These are phyloP conservation scores for Thalassiosira mediterranea DNA, from an alignment of 352 stramenopile genomes.

Conservation along the genomic window DNA sequence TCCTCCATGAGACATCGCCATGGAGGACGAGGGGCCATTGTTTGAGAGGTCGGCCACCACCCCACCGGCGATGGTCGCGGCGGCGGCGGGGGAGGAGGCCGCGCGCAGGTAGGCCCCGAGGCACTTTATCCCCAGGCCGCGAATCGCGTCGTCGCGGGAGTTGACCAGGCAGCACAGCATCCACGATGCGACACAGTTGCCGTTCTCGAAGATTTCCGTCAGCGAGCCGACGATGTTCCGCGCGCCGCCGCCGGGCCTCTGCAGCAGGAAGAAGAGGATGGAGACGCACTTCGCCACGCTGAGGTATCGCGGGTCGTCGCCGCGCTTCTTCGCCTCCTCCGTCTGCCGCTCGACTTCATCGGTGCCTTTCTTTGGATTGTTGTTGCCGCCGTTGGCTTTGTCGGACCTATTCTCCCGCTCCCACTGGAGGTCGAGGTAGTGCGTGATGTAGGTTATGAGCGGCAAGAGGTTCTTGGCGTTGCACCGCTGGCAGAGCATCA, in stretches of 20 bases:
- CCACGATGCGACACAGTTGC: conserved; percentile 67
- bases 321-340: conserved; percentile 1
- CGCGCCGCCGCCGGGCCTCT: conserved; percentile 52
- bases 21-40: not conserved
- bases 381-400: conserved; percentile 16
- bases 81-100: conserved; percentile 35
- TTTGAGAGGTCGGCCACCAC: not conserved
- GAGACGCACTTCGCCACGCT: conserved; percentile 56
- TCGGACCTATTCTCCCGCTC: conserved; percentile 32
- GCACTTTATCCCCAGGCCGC: conserved; percentile 76
- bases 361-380: not conserved
- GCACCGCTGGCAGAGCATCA: conserved; percentile 59
- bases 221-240: conserved; percentile 66
- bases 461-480: conserved; percentile 53
- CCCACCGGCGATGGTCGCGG: conserved; percentile 3
- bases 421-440: conserved; percentile 69
- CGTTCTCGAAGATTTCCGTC: conserved; percentile 60
- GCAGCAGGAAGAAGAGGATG: conserved; percentile 71
- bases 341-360: not conserved
- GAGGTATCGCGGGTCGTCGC: conserved; percentile 20
- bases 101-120: conserved; percentile 64
- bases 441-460: conserved; percentile 71
- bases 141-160: conserved; percentile 71
- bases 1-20: not conserved
- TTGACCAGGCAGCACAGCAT: conserved; percentile 81